These are phyloP conservation scores for Pseudogymnoascus verrucosus DNA, from an alignment of 2,329 filamentous ascomycete species.

Conservation along the genomic window DNA sequence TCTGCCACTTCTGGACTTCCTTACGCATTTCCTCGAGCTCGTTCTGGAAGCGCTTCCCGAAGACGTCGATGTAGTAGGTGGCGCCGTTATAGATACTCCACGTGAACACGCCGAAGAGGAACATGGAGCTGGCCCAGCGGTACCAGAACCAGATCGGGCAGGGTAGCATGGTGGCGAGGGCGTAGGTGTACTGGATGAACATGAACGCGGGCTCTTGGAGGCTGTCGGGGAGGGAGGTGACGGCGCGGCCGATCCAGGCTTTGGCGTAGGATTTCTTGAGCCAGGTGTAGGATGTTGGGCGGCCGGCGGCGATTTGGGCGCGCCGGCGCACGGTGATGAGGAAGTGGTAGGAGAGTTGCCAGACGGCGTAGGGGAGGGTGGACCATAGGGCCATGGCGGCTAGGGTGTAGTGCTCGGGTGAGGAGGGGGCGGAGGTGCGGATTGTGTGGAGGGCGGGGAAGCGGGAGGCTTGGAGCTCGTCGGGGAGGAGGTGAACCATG, in stretches of 20 bases:
- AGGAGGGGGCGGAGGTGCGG: constrained; percentile 59
- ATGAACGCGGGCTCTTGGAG: constrained; percentile 91
- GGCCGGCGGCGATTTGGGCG: constrained; percentile 90
- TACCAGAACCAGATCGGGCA: constrained; percentile 94
- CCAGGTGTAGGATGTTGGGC: constrained; percentile 97
- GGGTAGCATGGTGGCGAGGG: constrained; percentile 85
- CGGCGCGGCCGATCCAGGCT: constrained; percentile 78
- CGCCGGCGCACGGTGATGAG: constrained; percentile 91
- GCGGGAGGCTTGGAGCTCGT: constrained; percentile 54
- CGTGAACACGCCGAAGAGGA: constrained; percentile 74
- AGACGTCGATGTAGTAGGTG: constrained; percentile 97
- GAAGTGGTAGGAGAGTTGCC: constrained; percentile 90
- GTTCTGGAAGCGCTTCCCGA: constrained; percentile 93
- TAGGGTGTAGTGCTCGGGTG: constrained; percentile 71
- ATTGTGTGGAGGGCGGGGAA: constrained; percentile 86
- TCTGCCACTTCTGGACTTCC: constrained; percentile 86
- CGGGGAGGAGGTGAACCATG: constrained; percentile 71
- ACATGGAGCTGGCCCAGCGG: constrained; percentile 66
- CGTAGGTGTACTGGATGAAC: constrained; percentile 89
- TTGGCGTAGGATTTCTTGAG: constrained; percentile 84
- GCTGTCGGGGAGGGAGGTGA: constrained; percentile 64
- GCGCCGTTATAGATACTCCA: constrained; percentile 97
- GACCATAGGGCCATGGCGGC: constrained; percentile 89
- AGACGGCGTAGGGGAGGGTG: constrained; percentile 82
- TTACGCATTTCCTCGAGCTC: constrained; percentile 83